Evolutionary conservation across 352 stramenopile species (phyloP).

Genomic region (Phytophthora capsici): DNA sequence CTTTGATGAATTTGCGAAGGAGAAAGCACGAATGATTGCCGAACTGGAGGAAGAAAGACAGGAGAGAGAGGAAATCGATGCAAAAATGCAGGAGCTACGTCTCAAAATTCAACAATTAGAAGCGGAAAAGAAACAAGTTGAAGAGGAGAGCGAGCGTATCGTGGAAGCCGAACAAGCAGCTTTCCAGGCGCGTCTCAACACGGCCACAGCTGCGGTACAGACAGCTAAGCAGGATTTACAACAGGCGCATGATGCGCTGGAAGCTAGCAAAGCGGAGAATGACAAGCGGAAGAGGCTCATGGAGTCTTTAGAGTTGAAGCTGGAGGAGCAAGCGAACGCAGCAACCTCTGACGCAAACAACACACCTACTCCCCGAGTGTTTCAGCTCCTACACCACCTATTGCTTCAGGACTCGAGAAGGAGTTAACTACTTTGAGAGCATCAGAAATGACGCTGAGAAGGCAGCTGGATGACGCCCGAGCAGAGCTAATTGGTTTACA

Average conservation of each 20-base stretch:
- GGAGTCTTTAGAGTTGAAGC: conserved; percentile 33
- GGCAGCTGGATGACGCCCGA: conserved; percentile 32
- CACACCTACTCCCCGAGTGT: neutral
- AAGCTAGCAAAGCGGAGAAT: conserved; percentile 35
- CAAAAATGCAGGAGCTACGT: conserved; percentile 24
- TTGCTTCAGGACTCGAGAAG: conserved; percentile 24
- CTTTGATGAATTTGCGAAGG: conserved; percentile 41
- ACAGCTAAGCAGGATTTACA: conserved; percentile 32
- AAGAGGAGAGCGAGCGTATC: conserved; percentile 18
- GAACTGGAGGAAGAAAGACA: conserved; percentile 33
- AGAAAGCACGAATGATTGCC: conserved; percentile 29
- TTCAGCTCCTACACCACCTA: too few species aligned
- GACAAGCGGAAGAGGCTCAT: conserved; percentile 31
- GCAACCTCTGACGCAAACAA: neutral
- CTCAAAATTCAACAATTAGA: conserved; percentile 32
- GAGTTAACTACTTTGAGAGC: conserved; percentile 32
- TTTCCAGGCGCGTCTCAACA: conserved; percentile 29
- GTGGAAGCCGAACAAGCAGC: conserved; percentile 32
- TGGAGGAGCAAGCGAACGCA: conserved; percentile 15
- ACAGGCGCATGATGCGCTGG: conserved; percentile 25
- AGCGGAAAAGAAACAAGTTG: conserved; percentile 28
- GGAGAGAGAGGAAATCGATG: conserved; percentile 19
- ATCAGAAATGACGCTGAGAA: conserved; percentile 21
- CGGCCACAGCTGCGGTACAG: conserved; percentile 13
- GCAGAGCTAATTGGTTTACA: conserved; percentile 33